phyloP scores from a whole-genome alignment of 768 basidiomycete species.

The Kwoniella dejecticola region DNA sequence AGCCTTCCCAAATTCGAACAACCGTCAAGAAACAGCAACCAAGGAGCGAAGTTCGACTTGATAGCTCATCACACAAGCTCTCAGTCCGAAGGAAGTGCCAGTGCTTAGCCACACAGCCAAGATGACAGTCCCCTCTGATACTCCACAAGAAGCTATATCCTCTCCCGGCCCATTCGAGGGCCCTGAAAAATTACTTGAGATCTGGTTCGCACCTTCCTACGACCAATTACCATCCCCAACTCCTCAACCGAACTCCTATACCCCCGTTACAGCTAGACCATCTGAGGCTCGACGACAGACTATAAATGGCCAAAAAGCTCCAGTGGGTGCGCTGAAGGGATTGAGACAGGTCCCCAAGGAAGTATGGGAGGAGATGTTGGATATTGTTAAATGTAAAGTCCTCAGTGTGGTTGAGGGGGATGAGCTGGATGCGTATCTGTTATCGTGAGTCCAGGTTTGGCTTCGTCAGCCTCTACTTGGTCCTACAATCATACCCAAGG shows the following conservation, averaged over 20 bases:
- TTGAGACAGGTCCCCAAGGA: slow-evolving; percentile 72
- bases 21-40: too few relatives aligned
- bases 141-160: slow-evolving; percentile 10
- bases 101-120: not conserved
- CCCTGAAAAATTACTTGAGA: slow-evolving; percentile 91
- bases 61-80: too few relatives aligned
- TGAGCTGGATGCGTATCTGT: slow-evolving; percentile 92
- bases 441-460: slow-evolving; percentile 72
- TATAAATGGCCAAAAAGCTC: slow-evolving; percentile 48
- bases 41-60: too few relatives aligned
- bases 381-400: slow-evolving; percentile 94
- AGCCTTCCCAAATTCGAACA: too few relatives aligned
- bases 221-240: slow-evolving; percentile 65
- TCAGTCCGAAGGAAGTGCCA: not conserved
- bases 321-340: slow-evolving; percentile 65
- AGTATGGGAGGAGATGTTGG: slow-evolving; percentile 96
- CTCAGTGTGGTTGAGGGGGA: slow-evolving; percentile 82
- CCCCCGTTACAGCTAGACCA: too few relatives aligned
- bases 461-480: too few relatives aligned
- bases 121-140: slow-evolving; percentile 8
- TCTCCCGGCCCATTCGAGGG: slow-evolving; percentile 58
- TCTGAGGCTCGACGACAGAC: too few relatives aligned
- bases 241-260: too few relatives aligned
- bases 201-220: slow-evolving; percentile 89
- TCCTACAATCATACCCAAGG: too few relatives aligned